Evolutionary conservation across 164 flowering plant genomes (phyloP).

Genomic region (Vitis vinifera): DNA sequence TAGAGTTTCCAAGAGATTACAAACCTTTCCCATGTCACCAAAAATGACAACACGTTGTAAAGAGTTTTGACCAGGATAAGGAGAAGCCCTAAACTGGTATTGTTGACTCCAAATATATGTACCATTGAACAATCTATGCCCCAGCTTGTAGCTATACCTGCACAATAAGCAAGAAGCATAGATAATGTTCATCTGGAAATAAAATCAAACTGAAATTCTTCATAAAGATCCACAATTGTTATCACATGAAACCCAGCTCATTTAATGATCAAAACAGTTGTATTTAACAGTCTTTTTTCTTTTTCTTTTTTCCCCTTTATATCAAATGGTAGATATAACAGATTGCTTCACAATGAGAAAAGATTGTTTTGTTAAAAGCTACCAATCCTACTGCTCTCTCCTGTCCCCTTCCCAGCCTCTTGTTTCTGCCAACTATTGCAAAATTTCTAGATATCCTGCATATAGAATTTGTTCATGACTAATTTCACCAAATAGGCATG

Average conservation of each 20-base stretch:
- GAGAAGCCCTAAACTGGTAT: conserved; percentile 55
- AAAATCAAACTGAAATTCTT: neutral
- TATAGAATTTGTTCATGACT: neutral
- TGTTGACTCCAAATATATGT: conserved; percentile 45
- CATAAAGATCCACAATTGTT: no score
- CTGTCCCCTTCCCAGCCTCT: neutral
- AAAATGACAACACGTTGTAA: conserved; percentile 59
- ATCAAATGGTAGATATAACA: neutral
- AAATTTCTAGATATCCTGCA: no score
- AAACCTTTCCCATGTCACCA: conserved; percentile 79
- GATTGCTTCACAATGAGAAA: conserved; percentile 1
- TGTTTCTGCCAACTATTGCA: neutral
- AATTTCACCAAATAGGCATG: neutral
- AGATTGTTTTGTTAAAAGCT: neutral
- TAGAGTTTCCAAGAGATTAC: neutral
- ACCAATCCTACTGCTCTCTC: neutral
- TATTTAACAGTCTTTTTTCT: no score
- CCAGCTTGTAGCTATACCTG: conserved; percentile 66
- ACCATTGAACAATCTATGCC: conserved; percentile 53
- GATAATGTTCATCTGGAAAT: no score
- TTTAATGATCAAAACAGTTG: no score
- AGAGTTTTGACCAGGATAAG: conserved; percentile 74
- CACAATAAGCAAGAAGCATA: conserved; percentile 11
- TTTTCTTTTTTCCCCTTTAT: neutral
- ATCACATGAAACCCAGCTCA: no score